phyloP scores from a whole-genome alignment of 1,284 basidiomycete species.

The Boletus sp. region DNA sequence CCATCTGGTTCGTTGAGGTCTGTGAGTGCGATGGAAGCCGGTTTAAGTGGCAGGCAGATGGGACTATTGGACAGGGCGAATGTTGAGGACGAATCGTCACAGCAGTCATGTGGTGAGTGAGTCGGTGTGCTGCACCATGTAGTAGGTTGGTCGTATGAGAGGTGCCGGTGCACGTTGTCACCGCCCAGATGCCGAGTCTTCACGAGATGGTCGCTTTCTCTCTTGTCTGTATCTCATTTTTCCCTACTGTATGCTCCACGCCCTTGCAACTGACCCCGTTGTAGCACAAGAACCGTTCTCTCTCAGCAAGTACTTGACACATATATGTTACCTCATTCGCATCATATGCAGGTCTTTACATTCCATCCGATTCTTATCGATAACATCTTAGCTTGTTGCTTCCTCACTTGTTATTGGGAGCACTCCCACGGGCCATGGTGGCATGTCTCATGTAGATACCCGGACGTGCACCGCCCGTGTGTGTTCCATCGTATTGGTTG shows the following conservation, averaged over 20 bases:
- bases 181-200: not conserved
- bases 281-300: constrained; percentile 21
- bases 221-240: not conserved
- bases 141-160: not conserved
- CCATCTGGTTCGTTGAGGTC: constrained; percentile 22
- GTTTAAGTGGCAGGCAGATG: constrained; percentile 16
- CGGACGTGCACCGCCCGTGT: not conserved
- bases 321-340: constrained; percentile 18
- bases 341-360: constrained; percentile 12
- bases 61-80: constrained; percentile 21
- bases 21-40: constrained; percentile 24
- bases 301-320: constrained; percentile 10
- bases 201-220: constrained; percentile 1
- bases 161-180: not conserved
- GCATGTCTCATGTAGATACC: constrained; percentile 2
- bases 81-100: constrained; percentile 19
- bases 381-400: constrained; percentile 1
- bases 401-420: not conserved
- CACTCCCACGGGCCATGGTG: too few species aligned
- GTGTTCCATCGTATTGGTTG: not conserved
- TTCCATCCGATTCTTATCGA: constrained; percentile 3
- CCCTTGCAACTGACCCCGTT: constrained; percentile 11
- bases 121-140: not conserved
- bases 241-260: not conserved
- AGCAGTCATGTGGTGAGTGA: constrained; percentile 12